Evolutionary conservation across 1,139 yeast species (phyloP), one percentile per base, ranked within the genome.

Genomic region (Sugiyamaella pinicola): DNA sequence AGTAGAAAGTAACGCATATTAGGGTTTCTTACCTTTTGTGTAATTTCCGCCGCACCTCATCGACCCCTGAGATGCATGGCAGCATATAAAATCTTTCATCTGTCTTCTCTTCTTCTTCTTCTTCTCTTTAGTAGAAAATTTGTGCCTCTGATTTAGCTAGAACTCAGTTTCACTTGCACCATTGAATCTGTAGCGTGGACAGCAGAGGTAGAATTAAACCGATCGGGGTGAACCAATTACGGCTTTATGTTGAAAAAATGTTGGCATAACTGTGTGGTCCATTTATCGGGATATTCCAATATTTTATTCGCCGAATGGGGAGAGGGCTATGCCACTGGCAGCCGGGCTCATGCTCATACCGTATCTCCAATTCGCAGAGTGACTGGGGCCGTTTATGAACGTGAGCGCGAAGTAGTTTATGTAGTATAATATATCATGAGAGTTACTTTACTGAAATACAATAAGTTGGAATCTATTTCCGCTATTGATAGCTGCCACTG

Each of bases 171-270:
- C 71, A 71, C 70, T 58, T 52, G 18, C 44, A 34, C 50, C 45
- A 51, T 63, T 63, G 64, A 58, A 54, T 51, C 51, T 71, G 71
- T 72, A 77, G 87, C 78, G 87, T 81, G 87, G 86, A 82, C 85
- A 81, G 80, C 85, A 80, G 85, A 82, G 86, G 72, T 66, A 82
- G 68, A 82, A 42, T 53, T 61, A 53, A 12, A 45, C 41, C 41
- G 41, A 18, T 9, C 33, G n/a, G 40, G 41, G 40, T 15, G 26
- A 6, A 45, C 48, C 41, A 26, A 45, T 15, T 42, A 17, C 46
- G 19, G 24, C 40, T 34, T 34, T 21, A n/a, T 38, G 38, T 29
- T 13, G 22, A 22, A 21, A 24, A 18, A 24, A 17, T 18, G 33
- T 24, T 45, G 40, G 40, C 34, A 34, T 17, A n/a, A 13, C 15